Evolutionary conservation across 306 rosid species (phyloP).

Genomic region (Vigna unguiculata): DNA sequence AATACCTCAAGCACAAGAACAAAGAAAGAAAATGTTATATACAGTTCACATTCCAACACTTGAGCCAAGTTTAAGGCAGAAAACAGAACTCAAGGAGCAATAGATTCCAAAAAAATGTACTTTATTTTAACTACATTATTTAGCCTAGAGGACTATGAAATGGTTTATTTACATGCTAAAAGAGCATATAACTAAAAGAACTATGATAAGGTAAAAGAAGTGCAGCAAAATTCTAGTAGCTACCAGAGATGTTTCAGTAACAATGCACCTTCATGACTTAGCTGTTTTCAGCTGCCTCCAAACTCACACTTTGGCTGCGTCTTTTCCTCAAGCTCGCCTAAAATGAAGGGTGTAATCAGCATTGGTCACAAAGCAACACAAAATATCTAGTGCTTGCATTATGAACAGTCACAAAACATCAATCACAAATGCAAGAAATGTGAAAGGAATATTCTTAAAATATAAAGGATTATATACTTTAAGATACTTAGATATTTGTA

Average conservation of each 20-base stretch:
- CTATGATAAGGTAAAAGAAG: neutral
- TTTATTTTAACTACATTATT: constrained; percentile 29
- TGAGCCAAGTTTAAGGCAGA: constrained; percentile 34
- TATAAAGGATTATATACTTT: too few relatives aligned
- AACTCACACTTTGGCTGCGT: constrained; percentile 46
- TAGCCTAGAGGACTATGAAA: constrained; percentile 24
- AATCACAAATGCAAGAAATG: constrained; percentile 22
- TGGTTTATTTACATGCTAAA: constrained; percentile 40
- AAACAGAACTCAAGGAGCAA: constrained; percentile 29
- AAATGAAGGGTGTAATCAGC: constrained; percentile 19
- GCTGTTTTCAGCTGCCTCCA: constrained; percentile 52
- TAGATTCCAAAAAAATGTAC: constrained; percentile 22
- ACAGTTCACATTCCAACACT: constrained; percentile 39
- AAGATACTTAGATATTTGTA: too few relatives aligned
- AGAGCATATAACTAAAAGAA: neutral
- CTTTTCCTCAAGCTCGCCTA: constrained; percentile 58
- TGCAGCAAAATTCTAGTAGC: constrained; percentile 25
- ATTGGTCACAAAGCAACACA: constrained; percentile 24
- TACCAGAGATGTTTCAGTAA: constrained; percentile 26
- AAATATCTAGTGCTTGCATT: neutral
- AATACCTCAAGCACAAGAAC: constrained; percentile 26
- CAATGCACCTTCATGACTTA: constrained; percentile 37
- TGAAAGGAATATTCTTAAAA: too few relatives aligned
- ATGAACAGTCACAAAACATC: neutral
- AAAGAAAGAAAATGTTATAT: neutral